Conservation (phyloP, 2,329 filamentous ascomycete genomes). For the Trichoderma atrobrunneum region DNA sequence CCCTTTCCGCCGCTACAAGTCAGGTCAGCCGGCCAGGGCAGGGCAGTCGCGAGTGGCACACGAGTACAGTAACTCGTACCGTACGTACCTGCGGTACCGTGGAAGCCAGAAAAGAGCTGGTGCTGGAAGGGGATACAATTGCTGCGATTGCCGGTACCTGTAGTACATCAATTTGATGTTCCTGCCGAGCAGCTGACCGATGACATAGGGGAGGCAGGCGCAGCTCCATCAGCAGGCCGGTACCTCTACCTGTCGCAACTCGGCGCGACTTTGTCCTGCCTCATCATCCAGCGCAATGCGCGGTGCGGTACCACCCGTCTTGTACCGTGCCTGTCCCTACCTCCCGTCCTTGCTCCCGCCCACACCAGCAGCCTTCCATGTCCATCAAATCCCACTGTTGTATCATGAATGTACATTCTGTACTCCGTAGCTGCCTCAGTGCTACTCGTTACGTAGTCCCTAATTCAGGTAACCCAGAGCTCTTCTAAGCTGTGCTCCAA, state of each 20-base stretch:
- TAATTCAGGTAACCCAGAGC: background rate
- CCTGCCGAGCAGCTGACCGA: background rate
- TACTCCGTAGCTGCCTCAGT: background rate
- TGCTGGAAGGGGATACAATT: background rate
- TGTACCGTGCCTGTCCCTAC: conserved; percentile 7
- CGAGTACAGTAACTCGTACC: background rate
- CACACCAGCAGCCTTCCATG: background rate
- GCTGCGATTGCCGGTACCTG: background rate
- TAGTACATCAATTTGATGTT: background rate
- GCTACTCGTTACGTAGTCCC: too few relatives aligned
- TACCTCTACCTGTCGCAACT: background rate
- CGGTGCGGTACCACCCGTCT: background rate
- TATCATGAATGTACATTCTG: background rate
- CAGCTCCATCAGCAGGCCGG: background rate
- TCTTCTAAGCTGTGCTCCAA: background rate
- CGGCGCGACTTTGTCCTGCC: background rate
- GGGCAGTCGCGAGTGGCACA: background rate
- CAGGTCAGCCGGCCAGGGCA: conserved; percentile 7
- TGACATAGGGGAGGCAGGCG: background rate
- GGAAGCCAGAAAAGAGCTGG: background rate
- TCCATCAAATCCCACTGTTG: background rate
- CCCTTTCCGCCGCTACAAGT: background rate
- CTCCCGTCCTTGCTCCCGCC: background rate
- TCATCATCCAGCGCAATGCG: background rate
- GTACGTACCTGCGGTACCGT: background rate